Evolutionary conservation across 2,329 filamentous ascomycete species (phyloP), one percentile per base, ranked within the genome.

Genomic region (Penicillium sp.): DNA sequence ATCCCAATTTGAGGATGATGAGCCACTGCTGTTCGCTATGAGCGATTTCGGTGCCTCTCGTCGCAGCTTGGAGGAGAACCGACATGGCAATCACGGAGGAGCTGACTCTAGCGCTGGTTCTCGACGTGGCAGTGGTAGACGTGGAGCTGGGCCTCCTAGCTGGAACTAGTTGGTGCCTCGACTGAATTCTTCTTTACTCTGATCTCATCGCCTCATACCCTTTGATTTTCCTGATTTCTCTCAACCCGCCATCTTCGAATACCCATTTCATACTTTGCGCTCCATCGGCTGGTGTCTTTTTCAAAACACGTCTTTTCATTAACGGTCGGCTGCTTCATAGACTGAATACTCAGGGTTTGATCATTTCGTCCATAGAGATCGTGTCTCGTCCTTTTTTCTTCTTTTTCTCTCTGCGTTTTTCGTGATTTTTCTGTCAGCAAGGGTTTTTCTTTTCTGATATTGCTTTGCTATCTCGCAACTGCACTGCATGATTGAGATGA

Each of bases 11-110:
- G 77, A 79, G 45, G 77, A 79, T 29, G 77, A 79, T 16, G 77
- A 79, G 54, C 76, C 76, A 9, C 63, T 79, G 8, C 65, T 79
- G 4, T 79, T 79, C 61, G 75, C 76, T 35, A 79, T 79, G 77
- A 79, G 77, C 55, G 77, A 79, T 52, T 77, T 79, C 53, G 75
- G 75, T 9, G 72, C 66, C 39, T 75, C 76, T 9, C 69, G 77
- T 39, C 72, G 77, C 50, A 78, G 77, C 54, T 62, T 78, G 25
- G 77, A 79, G 57, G 77, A 78, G 61, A 69, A 70, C 33, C 63
- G 73, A 31, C 68, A 71, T 47, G 67, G 69, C 26, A 72, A 68
- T 48, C 70, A 72, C 54, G 67, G 69, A 26, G 62, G 64, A 4
- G 60, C 61, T 19, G 73, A 73, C 49, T 67, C 69, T 3, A 62